A percentile compares a stretch with the other conserved stretches of the same genome.
Conservation (phyloP, 306 rosid genomes). For the Abrus pulchellus region DNA sequence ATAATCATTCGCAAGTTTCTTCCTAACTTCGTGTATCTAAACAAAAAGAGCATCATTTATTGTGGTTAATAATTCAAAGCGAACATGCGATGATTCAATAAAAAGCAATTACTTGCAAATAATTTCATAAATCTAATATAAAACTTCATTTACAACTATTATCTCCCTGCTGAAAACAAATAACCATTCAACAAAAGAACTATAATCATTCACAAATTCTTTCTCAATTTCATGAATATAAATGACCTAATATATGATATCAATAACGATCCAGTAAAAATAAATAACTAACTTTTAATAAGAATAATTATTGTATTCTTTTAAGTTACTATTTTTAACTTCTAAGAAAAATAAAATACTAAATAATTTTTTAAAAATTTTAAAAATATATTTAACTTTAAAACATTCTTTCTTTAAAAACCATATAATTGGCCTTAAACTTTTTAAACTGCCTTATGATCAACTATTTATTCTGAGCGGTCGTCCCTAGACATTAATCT, state of each 20-base stretch:
- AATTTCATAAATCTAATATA: background rate
- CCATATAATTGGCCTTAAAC: background rate
- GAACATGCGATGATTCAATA: background rate
- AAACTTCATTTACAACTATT: background rate
- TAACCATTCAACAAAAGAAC: background rate
- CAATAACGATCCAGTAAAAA: background rate
- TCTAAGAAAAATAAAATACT: background rate
- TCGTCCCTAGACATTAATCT: background rate
- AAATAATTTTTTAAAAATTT: background rate
- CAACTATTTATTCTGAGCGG: conserved; percentile 2
- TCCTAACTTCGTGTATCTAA: background rate
- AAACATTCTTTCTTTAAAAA: background rate
- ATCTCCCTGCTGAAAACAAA: background rate
- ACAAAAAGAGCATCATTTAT: background rate
- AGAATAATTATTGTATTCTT: background rate
- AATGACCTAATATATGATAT: background rate
- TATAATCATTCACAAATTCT: background rate
- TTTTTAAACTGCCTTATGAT: background rate
- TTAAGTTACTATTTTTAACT: background rate
- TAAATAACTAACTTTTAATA: background rate
- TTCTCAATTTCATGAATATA: background rate
- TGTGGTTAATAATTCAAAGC: background rate
- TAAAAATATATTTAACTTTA: background rate
- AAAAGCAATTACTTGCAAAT: background rate
- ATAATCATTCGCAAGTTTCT: background rate